A percentile compares a stretch with the other conserved stretches of the same genome.
phyloP scores from a whole-genome alignment of 495 filamentous ascomycete species.

The Tuber aestivum region DNA sequence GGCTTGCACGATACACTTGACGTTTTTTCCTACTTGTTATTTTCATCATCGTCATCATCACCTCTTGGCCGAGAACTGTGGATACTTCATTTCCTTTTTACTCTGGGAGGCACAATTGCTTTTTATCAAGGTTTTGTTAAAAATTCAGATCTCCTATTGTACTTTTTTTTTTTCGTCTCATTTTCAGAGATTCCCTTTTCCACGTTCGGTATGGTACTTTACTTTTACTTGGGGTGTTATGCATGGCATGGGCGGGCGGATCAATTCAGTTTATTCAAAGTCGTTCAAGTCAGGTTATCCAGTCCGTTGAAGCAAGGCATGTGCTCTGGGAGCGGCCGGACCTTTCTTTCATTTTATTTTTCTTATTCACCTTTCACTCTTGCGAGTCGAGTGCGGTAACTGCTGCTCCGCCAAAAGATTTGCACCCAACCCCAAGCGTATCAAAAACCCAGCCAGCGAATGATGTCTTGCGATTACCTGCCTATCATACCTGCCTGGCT shows the following conservation, averaged over 20 bases:
- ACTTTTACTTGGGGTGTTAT: neutral
- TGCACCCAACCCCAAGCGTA: neutral
- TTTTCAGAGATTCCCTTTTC: neutral
- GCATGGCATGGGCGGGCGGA: conserved; percentile 4
- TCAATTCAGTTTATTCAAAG: neutral
- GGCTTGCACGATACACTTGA: conserved; percentile 8
- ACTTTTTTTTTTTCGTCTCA: neutral
- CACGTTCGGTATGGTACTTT: conserved; percentile 2
- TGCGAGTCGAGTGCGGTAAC: neutral
- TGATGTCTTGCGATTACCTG: neutral
- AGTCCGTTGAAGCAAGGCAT: neutral
- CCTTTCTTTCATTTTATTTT: too few relatives aligned
- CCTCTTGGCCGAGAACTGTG: neutral
- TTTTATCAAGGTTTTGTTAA: neutral
- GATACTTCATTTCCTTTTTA: neutral
- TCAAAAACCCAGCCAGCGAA: neutral
- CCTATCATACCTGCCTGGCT: neutral
- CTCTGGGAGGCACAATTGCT: neutral
- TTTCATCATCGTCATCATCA: neutral
- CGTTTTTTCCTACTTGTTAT: neutral
- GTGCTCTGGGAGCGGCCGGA: neutral
- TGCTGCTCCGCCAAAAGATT: neutral
- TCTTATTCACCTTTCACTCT: neutral
- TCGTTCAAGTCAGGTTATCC: neutral
- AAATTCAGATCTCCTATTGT: conserved; percentile 5